These are phyloP conservation scores for Aspergillus saccharolyticus DNA, from an alignment of 495 filamentous ascomycete species.

Conservation along the genomic window DNA sequence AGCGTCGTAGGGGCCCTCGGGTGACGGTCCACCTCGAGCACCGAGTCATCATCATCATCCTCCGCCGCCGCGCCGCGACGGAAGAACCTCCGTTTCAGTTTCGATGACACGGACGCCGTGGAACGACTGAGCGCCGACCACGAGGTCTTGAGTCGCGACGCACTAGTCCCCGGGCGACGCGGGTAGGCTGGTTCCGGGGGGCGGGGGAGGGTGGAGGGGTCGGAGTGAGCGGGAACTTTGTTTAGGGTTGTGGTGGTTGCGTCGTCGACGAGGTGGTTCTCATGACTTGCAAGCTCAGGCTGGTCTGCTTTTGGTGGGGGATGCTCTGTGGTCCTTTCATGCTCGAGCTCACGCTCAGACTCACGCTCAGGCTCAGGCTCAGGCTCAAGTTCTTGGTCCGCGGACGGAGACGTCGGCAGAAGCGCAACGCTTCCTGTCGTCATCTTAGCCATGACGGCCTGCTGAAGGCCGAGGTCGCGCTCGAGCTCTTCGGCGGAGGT, in stretches of 20 bases:
- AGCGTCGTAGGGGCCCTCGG: neutral
- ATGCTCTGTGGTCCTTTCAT: too few relatives aligned
- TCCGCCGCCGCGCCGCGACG: neutral
- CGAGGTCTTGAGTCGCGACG: constrained; percentile 1
- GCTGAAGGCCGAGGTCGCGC: constrained; percentile 17
- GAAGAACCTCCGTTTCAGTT: neutral
- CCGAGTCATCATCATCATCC: neutral
- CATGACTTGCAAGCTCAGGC: too few relatives aligned
- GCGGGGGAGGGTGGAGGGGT: neutral
- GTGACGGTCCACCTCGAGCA: neutral
- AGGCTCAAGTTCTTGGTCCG: too few relatives aligned
- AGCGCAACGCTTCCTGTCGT: constrained; percentile 5
- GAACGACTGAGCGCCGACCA: constrained; percentile 1
- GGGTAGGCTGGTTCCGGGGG: neutral
- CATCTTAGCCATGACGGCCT: constrained; percentile 30
- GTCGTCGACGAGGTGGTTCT: too few relatives aligned
- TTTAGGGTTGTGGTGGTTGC: neutral
- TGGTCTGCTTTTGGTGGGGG: too few relatives aligned
- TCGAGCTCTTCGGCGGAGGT: constrained; percentile 18
- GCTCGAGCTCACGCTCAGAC: too few relatives aligned
- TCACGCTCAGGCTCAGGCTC: too few relatives aligned
- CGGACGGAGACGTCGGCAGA: neutral
- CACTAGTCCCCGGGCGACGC: neutral
- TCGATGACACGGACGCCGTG: neutral
- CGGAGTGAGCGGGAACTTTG: neutral